Conservation (phyloP, 1,284 basidiomycete species). For the Ganoderma boninense region DNA sequence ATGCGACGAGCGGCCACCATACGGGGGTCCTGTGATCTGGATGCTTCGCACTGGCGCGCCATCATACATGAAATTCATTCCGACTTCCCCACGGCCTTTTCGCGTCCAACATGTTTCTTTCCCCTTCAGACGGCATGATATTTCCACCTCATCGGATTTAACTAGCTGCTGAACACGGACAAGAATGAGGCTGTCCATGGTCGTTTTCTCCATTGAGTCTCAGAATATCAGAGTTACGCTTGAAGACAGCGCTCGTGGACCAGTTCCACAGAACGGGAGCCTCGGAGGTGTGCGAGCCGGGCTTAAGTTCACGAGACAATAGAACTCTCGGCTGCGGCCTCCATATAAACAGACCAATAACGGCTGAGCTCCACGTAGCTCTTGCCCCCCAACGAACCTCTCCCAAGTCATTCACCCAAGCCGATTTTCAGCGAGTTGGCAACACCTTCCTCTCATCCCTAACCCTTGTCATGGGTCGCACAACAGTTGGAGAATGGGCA, state of each 20-base stretch:
- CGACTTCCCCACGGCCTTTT: background rate
- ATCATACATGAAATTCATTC: background rate
- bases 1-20: background rate
- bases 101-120: background rate
- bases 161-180: background rate
- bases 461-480: background rate
- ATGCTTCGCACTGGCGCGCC: background rate
- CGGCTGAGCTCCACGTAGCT: background rate
- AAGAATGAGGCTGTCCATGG: background rate
- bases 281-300: background rate
- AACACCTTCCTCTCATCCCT: background rate
- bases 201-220: no score
- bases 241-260: background rate
- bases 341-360: background rate
- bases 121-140: background rate
- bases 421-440: background rate
- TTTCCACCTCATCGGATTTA: background rate
- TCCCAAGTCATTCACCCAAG: background rate
- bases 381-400: background rate
- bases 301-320: background rate
- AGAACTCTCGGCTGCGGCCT: background rate
- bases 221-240: background rate
- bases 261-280: background rate
- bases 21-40: background rate
- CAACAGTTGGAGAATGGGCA: conserved; percentile 9